A percentile compares a stretch with the other conserved stretches of the same genome.
Conservation (phyloP, 805 yeast genomes). For the Barnettozyma siamensis region DNA sequence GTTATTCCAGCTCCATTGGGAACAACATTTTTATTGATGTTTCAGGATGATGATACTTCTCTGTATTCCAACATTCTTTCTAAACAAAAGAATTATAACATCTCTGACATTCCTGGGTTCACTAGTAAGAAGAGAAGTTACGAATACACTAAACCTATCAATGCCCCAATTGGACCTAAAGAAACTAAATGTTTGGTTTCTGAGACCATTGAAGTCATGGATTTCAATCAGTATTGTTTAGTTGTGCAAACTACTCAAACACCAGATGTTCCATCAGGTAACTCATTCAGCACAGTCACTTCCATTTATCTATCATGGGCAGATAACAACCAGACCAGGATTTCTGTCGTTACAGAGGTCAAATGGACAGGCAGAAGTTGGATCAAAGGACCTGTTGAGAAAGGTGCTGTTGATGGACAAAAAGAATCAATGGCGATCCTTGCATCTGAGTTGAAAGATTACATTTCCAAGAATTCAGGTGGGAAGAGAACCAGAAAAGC, state of each 20-base stretch:
- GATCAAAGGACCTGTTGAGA: slow-evolving; percentile 72
- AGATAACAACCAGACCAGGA: slow-evolving; percentile 45
- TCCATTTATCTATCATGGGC: slow-evolving; percentile 60
- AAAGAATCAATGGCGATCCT: slow-evolving; percentile 46
- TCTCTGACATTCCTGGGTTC: slow-evolving; percentile 42
- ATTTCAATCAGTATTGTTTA: slow-evolving; percentile 50
- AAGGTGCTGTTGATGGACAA: slow-evolving; percentile 72
- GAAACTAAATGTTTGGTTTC: slow-evolving; percentile 66
- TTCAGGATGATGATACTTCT: slow-evolving; percentile 49
- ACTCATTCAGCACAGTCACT: slow-evolving; percentile 57
- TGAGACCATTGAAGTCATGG: slow-evolving; percentile 55
- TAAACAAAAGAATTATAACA: slow-evolving; percentile 57
- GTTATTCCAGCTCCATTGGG: slow-evolving; percentile 61
- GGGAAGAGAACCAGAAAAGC: slow-evolving; percentile 14
- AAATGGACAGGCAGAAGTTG: slow-evolving; percentile 74
- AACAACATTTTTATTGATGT: slow-evolving; percentile 48
- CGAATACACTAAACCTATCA: slow-evolving; percentile 68
- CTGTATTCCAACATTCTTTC: slow-evolving; percentile 42
- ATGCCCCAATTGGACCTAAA: slow-evolving; percentile 86
- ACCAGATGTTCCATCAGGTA: slow-evolving; percentile 93
- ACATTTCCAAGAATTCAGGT: slow-evolving; percentile 19
- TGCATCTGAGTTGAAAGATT: slow-evolving; percentile 34
- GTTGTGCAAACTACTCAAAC: slow-evolving; percentile 62
- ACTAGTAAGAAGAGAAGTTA: slow-evolving; percentile 40
- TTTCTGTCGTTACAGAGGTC: slow-evolving; percentile 51